phyloP scores from a whole-genome alignment of 306 rosid species.

The Pyrus bretschneideri region DNA sequence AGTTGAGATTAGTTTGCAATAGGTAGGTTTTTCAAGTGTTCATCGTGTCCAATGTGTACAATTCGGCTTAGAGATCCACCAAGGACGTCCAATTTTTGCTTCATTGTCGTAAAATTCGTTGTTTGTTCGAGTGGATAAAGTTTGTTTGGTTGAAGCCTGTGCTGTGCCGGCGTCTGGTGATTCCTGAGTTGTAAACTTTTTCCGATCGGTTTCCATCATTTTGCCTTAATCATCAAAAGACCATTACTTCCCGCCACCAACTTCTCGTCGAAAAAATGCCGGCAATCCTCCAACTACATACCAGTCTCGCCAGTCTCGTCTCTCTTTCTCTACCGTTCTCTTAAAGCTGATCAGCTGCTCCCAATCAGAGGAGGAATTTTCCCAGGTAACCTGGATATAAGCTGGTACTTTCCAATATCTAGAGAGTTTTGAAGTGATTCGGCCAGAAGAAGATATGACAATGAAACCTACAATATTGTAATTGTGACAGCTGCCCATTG shows the following conservation, averaged over 20 bases:
- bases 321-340: neutral
- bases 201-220: too few species aligned
- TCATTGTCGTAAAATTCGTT: neutral
- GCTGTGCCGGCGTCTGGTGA: neutral
- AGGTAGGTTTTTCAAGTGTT: constrained; percentile 18
- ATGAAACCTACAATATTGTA: too few species aligned
- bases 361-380: neutral
- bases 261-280: too few species aligned
- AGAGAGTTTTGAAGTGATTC: neutral
- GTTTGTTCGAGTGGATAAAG: neutral
- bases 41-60: constrained; percentile 3
- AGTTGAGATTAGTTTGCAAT: constrained; percentile 13
- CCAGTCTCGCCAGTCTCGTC: too few species aligned
- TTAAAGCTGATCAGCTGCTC: too few species aligned
- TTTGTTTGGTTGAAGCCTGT: neutral
- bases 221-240: too few species aligned
- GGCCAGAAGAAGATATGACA: neutral
- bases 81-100: neutral
- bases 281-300: too few species aligned
- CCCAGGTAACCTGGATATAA: too few species aligned
- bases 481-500: neutral
- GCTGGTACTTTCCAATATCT: neutral
- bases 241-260: too few species aligned
- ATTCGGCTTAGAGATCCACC: constrained; percentile 8
- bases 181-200: too few species aligned